A percentile compares a stretch with the other conserved stretches of the same genome.
These are phyloP conservation scores for Cyberlindnera bimundalis DNA, from an alignment of 805 yeast species.

Conservation along the genomic window DNA sequence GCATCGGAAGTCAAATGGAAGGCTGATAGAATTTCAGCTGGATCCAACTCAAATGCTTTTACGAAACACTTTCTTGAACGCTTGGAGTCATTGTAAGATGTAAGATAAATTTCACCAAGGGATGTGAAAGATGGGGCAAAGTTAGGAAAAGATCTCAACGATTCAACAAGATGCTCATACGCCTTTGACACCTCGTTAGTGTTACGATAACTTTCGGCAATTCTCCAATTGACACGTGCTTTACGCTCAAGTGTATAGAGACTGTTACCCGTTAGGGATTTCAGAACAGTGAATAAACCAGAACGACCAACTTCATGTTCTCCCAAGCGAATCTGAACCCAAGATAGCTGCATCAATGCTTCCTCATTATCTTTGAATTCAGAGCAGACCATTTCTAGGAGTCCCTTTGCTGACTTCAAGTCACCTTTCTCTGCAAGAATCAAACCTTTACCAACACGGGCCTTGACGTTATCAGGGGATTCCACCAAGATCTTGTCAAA, in stretches of 20 bases:
- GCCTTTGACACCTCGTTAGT: constrained; percentile 41
- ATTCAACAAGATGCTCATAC: constrained; percentile 52
- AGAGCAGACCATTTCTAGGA: constrained; percentile 49
- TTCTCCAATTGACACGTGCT: constrained; percentile 66
- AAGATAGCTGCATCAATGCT: constrained; percentile 68
- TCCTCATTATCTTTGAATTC: constrained; percentile 50
- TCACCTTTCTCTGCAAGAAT: constrained; percentile 67
- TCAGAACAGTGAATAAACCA: constrained; percentile 37
- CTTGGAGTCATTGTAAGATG: constrained; percentile 50
- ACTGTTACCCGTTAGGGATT: constrained; percentile 46
- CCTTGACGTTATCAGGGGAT: constrained; percentile 48
- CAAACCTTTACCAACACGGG: constrained; percentile 78
- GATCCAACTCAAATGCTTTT: constrained; percentile 85
- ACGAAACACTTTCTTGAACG: constrained; percentile 85
- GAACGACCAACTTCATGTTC: constrained; percentile 49
- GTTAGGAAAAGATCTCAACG: constrained; percentile 60
- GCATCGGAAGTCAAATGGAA: constrained; percentile 67
- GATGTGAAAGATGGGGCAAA: constrained; percentile 81
- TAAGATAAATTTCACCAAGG: constrained; percentile 69
- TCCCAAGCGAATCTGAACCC: constrained; percentile 67
- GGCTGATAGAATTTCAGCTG: constrained; percentile 73
- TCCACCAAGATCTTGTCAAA: constrained; percentile 58
- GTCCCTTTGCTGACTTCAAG: constrained; percentile 46
- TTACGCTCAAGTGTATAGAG: constrained; percentile 49
- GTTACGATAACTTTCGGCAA: constrained; percentile 60